A percentile compares a stretch with the other conserved stretches of the same genome.
phyloP scores from a whole-genome alignment of 106 monocot species.

The Acorus gramineus region DNA sequence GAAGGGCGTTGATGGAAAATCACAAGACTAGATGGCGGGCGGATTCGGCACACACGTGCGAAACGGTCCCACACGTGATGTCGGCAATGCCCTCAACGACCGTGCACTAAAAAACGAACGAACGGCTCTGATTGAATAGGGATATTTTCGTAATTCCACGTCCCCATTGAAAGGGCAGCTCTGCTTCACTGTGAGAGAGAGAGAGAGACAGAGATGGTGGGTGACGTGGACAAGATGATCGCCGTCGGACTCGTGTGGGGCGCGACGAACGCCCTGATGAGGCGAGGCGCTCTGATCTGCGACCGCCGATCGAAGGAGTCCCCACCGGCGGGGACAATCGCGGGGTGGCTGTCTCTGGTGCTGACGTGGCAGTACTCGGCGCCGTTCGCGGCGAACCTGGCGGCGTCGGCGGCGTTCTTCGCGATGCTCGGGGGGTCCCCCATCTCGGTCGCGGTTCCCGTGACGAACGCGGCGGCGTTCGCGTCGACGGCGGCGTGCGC shows the following conservation, averaged over 20 bases:
- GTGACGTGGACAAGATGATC: slow-evolving; percentile 68
- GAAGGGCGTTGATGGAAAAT: no score
- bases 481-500: slow-evolving; percentile 82
- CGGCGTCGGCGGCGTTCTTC: slow-evolving; percentile 93
- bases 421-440: slow-evolving; percentile 60
- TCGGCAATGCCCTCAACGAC: no score
- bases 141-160: no score
- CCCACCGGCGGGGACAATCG: not conserved
- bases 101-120: no score
- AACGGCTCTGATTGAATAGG: no score
- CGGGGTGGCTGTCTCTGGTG: slow-evolving; percentile 54
- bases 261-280: slow-evolving; percentile 81
- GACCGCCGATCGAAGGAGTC: slow-evolving; percentile 11
- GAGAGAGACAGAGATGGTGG: slow-evolving; percentile 14
- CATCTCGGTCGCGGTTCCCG: slow-evolving; percentile 88
- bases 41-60: no score
- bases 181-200: not conserved
- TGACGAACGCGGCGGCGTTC: slow-evolving; percentile 92
- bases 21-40: no score
- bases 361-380: slow-evolving; percentile 79
- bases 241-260: slow-evolving; percentile 88
- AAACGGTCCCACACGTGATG: no score
- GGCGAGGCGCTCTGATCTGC: slow-evolving; percentile 69
- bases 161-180: no score
- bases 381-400: slow-evolving; percentile 76